Percentiles rank a stretch among this genome's conserved stretches.
phyloP scores from a whole-genome alignment of 176 grass and related monocot genomes.

The Zea luxurians region DNA sequence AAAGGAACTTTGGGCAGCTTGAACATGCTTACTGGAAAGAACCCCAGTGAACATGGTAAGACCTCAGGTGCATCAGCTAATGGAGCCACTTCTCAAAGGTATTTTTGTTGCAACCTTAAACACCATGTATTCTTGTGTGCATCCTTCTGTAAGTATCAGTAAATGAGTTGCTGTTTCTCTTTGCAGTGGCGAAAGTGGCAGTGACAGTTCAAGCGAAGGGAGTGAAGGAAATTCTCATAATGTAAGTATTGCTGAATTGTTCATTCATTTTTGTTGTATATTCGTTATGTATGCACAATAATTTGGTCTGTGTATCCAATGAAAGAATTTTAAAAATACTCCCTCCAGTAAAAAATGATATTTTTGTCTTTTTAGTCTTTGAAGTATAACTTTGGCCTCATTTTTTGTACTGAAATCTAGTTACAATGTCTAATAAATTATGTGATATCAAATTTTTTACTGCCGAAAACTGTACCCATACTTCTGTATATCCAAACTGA shows the following conservation, averaged over 20 bases:
- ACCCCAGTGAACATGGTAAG: constrained; percentile 56
- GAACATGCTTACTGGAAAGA: constrained; percentile 90
- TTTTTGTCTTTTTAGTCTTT: neutral
- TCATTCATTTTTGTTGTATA: neutral
- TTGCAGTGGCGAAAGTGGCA: constrained; percentile 88
- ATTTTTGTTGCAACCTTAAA: constrained; percentile 30
- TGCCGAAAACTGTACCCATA: neutral
- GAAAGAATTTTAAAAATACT: neutral
- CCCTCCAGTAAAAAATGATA: neutral
- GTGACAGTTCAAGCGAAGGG: constrained; percentile 80
- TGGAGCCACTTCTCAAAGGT: constrained; percentile 74
- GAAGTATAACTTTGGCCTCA: neutral
- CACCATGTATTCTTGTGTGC: constrained; percentile 19
- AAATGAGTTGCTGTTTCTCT: constrained; percentile 45
- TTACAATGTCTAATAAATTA: neutral
- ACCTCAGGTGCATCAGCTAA: constrained; percentile 72
- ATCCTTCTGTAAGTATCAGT: constrained; percentile 18
- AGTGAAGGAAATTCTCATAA: constrained; percentile 88
- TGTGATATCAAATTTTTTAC: neutral
- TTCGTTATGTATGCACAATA: neutral
- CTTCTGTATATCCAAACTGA: neutral
- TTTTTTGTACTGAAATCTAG: neutral
- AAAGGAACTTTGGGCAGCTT: constrained; percentile 98
- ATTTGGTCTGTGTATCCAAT: neutral
- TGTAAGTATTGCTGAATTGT: constrained; percentile 47